A percentile compares a stretch with the other conserved stretches of the same genome.
phyloP scores from a whole-genome alignment of 495 filamentous ascomycete genomes.

The Ramalina peruviana region DNA sequence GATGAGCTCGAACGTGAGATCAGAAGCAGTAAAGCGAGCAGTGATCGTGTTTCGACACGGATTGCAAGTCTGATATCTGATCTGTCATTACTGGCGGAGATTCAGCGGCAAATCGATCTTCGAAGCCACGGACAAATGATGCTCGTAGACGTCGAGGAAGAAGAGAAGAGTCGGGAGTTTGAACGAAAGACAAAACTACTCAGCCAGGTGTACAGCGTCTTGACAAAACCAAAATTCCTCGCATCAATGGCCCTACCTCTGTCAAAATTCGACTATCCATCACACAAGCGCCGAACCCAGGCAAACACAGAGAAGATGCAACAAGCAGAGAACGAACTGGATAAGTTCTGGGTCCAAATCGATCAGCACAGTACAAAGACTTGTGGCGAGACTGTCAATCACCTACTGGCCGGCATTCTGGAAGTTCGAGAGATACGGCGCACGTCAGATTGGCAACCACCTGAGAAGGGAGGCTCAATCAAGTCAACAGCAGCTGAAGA shows the following conservation, averaged over 20 bases:
- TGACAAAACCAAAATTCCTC: slow-evolving; percentile 7
- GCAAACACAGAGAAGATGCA: slow-evolving; percentile 30
- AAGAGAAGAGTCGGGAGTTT: slow-evolving; percentile 21
- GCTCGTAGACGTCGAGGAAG: slow-evolving; percentile 8
- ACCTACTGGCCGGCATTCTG: slow-evolving; percentile 11
- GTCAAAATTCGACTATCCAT: slow-evolving; percentile 34
- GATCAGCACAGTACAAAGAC: slow-evolving; percentile 12
- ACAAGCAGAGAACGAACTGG: slow-evolving; percentile 30
- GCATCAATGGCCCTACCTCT: slow-evolving; percentile 18
- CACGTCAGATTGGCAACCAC: slow-evolving; percentile 36
- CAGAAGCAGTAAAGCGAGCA: slow-evolving; percentile 20
- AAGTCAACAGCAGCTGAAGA: neutral
- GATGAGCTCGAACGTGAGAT: slow-evolving; percentile 35
- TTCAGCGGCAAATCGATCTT: slow-evolving; percentile 26
- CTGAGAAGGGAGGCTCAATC: neutral
- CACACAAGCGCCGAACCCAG: slow-evolving; percentile 31
- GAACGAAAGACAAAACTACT: slow-evolving; percentile 4
- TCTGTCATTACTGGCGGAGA: slow-evolving; percentile 28
- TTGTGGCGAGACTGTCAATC: slow-evolving; percentile 6
- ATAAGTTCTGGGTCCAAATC: slow-evolving; percentile 32
- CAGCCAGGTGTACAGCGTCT: slow-evolving; percentile 3
- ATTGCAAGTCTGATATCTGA: slow-evolving; percentile 26
- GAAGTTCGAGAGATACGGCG: slow-evolving; percentile 25
- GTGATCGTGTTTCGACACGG: slow-evolving; percentile 25
- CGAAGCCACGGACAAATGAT: slow-evolving; percentile 29